Base-by-base conservation (phyloP, 495 filamentous ascomycete genomes). In the Aspergillus cavernicola region DNA sequence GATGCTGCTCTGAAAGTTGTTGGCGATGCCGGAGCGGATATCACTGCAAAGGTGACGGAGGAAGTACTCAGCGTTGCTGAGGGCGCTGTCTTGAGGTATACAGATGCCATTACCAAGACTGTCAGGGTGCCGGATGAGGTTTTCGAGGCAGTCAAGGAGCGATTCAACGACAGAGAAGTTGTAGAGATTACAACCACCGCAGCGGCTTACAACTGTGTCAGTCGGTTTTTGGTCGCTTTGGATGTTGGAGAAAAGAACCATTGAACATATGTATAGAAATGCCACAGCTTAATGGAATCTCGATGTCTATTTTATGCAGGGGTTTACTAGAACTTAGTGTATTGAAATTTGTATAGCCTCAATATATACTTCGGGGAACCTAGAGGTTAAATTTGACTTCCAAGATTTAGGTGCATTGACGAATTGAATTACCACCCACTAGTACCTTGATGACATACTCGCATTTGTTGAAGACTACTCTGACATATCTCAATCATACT, bases 151-250 rank as follows among this genome's bases (percentile, higher is more conserved):
- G 51, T 92, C 59, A 85, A 74, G 67, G 62, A 46, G 23, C 44
- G 71, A 18, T 92, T 89, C 57, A 68, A 59, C 16, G 84, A 90
- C 50, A 76, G 75, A 66, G 84, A 89, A 73, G 71, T 88, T 29
- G 86, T 92, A 29, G 89, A 93, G 73, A 77, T 91, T 54, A 88
- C 85, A 50, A 82, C 88, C 13, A 89, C 86, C 20, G 82, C 86
- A 55, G 88, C 85, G n/a, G 83, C 81, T 24, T 95, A 96, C 64
- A 95, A 95, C 64, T 90, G 87, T 67, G 89, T 96, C 10, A 89
- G 85, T 58, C 76, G 89, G 41, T 92, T 95, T 60, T 68, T 95
- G 56, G 89, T 95, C 26, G 89, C 89, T 16, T 63, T 96, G 56
- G 85, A 92, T 70, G 88, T 91, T 73, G 82, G 81, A 16, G 82